Conservation (phyloP, 163 green algal species). For the Chlorella variabilis region DNA sequence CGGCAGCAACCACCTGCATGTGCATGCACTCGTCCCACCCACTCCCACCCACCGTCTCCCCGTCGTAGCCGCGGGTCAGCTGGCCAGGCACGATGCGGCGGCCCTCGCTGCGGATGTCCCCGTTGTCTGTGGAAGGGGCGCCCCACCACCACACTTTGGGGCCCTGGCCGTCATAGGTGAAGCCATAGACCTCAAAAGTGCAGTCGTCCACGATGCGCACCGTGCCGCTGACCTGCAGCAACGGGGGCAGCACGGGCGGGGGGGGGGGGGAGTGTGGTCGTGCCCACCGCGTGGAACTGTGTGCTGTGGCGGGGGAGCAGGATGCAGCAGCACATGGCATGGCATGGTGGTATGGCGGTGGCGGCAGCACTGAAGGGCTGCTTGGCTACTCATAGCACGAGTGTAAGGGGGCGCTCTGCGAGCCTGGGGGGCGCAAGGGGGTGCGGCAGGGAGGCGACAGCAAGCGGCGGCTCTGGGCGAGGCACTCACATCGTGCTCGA, state of each 20-base stretch:
- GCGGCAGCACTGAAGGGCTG: too few relatives aligned
- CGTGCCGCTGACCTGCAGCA: background rate
- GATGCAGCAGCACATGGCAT: too few relatives aligned
- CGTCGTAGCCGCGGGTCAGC: background rate
- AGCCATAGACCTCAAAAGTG: background rate
- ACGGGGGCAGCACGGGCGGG: background rate
- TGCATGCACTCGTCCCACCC: too few relatives aligned
- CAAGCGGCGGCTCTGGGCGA: background rate
- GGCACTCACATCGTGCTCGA: conserved; percentile 17
- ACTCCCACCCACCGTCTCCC: conserved; percentile 20
- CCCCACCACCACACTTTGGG: conserved; percentile 13
- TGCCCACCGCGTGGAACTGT: background rate
- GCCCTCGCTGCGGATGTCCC: background rate
- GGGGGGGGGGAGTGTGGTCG: too few relatives aligned
- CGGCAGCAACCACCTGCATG: too few relatives aligned
- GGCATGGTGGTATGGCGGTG: too few relatives aligned
- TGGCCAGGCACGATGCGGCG: background rate
- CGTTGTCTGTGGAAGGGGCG: conserved; percentile 7
- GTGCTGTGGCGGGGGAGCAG: too few relatives aligned
- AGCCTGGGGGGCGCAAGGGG: too few relatives aligned
- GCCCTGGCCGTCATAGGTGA: conserved; percentile 10
- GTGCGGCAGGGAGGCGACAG: too few relatives aligned
- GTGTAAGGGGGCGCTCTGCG: too few relatives aligned
- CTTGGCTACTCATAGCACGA: too few relatives aligned
- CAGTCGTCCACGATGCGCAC: conserved; percentile 9